These are phyloP conservation scores for Neurospora tetraspora DNA, from an alignment of 495 filamentous ascomycete species.

Conservation along the genomic window DNA sequence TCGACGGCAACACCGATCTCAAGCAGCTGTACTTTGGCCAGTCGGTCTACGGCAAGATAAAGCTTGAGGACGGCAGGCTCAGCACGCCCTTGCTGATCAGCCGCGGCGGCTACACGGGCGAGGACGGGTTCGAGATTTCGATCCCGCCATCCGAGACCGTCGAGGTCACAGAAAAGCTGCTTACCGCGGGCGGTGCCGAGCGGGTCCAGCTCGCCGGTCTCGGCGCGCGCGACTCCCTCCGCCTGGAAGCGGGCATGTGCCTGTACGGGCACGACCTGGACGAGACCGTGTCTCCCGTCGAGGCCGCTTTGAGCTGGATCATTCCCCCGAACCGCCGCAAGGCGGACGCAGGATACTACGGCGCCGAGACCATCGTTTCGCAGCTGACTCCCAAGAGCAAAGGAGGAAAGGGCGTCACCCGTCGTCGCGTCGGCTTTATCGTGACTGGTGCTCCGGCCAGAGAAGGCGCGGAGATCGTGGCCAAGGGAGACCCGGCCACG, in stretches of 20 bases:
- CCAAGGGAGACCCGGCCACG: constrained; percentile 31
- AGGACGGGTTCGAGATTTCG: constrained; percentile 96
- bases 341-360: constrained; percentile 57
- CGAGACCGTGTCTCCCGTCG: constrained; percentile 78
- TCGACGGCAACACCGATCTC: constrained; percentile 47
- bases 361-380: constrained; percentile 56
- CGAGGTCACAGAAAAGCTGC: constrained; percentile 48
- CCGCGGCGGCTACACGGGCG: constrained; percentile 89
- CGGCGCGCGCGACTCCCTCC: constrained; percentile 81
- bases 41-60: constrained; percentile 42
- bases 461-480: constrained; percentile 74
- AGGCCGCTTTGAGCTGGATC: constrained; percentile 76
- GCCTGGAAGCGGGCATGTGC: constrained; percentile 95
- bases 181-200: constrained; percentile 49
- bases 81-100: constrained; percentile 61
- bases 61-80: constrained; percentile 22
- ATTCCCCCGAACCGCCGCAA: constrained; percentile 66
- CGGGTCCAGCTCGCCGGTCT: constrained; percentile 72
- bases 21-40: constrained; percentile 71
- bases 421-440: constrained; percentile 70
- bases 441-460: constrained; percentile 82
- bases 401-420: constrained; percentile 52
- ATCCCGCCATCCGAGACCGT: constrained; percentile 52
- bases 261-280: constrained; percentile 96
- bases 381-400: constrained; percentile 62